A percentile compares a stretch with the other conserved stretches of the same genome.
These are phyloP conservation scores for Neofusicoccum laricinum DNA, from an alignment of 2,329 filamentous ascomycete genomes.

Conservation along the genomic window DNA sequence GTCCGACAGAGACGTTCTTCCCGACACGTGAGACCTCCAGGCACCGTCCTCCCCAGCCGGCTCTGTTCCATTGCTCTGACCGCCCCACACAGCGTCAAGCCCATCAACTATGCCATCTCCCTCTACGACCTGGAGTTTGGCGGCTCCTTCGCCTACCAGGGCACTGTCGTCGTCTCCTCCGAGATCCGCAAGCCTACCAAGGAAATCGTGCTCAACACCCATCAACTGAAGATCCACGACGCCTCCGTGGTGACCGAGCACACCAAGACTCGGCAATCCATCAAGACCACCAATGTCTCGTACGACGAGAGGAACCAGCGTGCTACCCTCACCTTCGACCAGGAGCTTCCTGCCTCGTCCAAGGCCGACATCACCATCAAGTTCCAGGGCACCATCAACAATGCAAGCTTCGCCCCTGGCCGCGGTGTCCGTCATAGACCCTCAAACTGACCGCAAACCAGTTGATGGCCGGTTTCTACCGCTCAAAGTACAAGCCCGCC, in stretches of 20 bases:
- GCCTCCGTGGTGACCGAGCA: conserved; percentile 61
- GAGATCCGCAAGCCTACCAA: conserved; percentile 69
- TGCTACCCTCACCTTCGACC: conserved; percentile 71
- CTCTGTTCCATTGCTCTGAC: conserved; percentile 20
- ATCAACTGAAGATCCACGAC: conserved; percentile 74
- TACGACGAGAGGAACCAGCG: conserved; percentile 85
- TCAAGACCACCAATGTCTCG: conserved; percentile 64
- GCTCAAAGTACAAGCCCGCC: conserved; percentile 86
- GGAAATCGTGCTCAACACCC: conserved; percentile 78
- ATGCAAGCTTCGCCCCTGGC: conserved; percentile 44
- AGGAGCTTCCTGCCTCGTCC: conserved; percentile 65
- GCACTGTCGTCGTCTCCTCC: conserved; percentile 75
- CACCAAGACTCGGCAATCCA: conserved; percentile 55
- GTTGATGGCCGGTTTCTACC: conserved; percentile 86
- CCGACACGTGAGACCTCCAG: conserved; percentile 37
- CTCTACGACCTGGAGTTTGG: conserved; percentile 74
- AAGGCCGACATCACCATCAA: conserved; percentile 67
- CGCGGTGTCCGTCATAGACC: too few relatives aligned
- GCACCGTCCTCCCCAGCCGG: background rate
- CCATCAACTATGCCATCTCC: conserved; percentile 79
- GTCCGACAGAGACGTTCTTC: conserved; percentile 46
- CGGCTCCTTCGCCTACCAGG: conserved; percentile 77
- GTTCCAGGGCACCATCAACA: conserved; percentile 82
- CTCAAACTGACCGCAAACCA: conserved; percentile 17
- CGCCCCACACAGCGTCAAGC: conserved; percentile 61